phyloP scores from a whole-genome alignment of 441 rosid species.

The Erysimum cheiri region DNA sequence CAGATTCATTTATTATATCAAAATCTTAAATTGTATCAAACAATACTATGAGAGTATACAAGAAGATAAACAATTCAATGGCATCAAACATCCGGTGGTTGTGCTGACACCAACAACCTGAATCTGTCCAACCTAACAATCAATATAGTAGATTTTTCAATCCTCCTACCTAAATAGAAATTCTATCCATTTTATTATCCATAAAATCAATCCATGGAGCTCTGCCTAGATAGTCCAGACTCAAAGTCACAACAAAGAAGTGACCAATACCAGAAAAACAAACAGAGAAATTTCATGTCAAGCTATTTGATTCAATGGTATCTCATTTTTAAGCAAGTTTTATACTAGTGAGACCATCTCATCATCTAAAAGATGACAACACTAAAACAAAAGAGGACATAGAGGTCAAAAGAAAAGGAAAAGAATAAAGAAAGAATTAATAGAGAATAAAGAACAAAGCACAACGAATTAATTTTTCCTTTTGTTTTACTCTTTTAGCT shows the following conservation, averaged over 20 bases:
- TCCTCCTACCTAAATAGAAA: slow-evolving; percentile 39
- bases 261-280: slow-evolving; percentile 8
- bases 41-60: slow-evolving; percentile 6
- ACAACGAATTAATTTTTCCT: slow-evolving; percentile 26
- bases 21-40: not conserved
- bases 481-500: slow-evolving; percentile 32
- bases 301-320: not conserved
- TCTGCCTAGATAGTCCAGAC: not conserved
- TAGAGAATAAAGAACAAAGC: slow-evolving; percentile 53
- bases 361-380: slow-evolving; percentile 30
- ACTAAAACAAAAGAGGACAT: slow-evolving; percentile 38
- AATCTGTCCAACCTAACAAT: slow-evolving; percentile 39
- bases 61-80: slow-evolving; percentile 14
- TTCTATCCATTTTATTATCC: not conserved
- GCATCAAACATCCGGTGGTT: slow-evolving; percentile 39
- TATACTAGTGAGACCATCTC: slow-evolving; percentile 19
- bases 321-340: slow-evolving; percentile 22
- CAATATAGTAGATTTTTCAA: slow-evolving; percentile 26
- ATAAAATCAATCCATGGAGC: not conserved
- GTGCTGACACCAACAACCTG: slow-evolving; percentile 38
- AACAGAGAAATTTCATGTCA: slow-evolving; percentile 10
- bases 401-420: slow-evolving; percentile 38
- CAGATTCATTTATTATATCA: slow-evolving; percentile 13
- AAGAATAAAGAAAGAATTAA: slow-evolving; percentile 24
- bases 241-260: slow-evolving; percentile 7